Evolutionary conservation across 176 grass and related monocot species (phyloP).

Genomic region (Eleusine coracana): DNA sequence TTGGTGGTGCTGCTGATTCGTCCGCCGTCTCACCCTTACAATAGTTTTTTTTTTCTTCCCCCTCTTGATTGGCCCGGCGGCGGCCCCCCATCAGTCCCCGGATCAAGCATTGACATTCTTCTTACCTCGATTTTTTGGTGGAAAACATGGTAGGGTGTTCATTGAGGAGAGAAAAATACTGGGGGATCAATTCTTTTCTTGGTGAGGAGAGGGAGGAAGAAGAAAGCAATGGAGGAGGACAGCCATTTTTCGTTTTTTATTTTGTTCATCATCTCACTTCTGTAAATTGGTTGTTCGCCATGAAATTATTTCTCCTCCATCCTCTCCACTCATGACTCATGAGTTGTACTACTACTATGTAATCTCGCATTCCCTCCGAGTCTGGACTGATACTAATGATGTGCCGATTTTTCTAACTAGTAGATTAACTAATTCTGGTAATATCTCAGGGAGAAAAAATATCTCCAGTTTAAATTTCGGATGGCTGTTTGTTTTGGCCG

Average conservation of each 20-base stretch:
- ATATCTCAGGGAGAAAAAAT: too few species aligned
- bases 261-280: background rate
- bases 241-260: background rate
- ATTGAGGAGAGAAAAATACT: slow-evolving; percentile 15
- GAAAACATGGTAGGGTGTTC: slow-evolving; percentile 43
- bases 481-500: background rate
- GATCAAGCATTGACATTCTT: slow-evolving; percentile 48
- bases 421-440: background rate
- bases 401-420: background rate
- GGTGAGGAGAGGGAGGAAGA: slow-evolving; percentile 24
- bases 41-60: slow-evolving; percentile 12
- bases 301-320: background rate
- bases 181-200: slow-evolving; percentile 18
- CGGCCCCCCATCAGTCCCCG: slow-evolving; percentile 19
- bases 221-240: slow-evolving; percentile 30
- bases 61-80: background rate
- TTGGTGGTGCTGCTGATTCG: too few species aligned
- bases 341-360: background rate
- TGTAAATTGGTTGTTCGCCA: slow-evolving; percentile 41
- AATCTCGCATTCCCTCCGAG: background rate
- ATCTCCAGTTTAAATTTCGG: slow-evolving; percentile 5
- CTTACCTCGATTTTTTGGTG: slow-evolving; percentile 44
- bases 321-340: background rate
- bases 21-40: background rate
- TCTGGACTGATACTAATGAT: background rate